These are phyloP conservation scores for Nakaseomyces sp. DNA, from an alignment of 1,139 yeast species.

Conservation along the genomic window DNA sequence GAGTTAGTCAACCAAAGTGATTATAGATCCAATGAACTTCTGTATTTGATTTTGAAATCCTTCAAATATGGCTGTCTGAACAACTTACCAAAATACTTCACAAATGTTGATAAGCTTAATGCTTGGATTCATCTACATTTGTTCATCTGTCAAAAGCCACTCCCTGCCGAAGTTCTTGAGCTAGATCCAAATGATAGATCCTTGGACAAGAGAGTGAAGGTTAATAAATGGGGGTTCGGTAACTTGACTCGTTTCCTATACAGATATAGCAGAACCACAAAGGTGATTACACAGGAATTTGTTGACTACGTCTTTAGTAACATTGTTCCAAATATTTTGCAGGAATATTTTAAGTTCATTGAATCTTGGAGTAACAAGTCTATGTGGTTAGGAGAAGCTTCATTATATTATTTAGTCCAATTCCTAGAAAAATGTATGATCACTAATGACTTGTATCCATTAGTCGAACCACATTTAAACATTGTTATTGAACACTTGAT, in stretches of 20 bases:
- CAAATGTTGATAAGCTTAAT: conserved; percentile 40
- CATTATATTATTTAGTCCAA: conserved; percentile 53
- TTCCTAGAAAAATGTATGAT: conserved; percentile 56
- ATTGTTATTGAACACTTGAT: conserved; percentile 52
- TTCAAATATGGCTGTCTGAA: conserved; percentile 56
- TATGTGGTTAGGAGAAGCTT: conserved; percentile 53
- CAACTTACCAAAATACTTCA: conserved; percentile 49
- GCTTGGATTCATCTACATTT: conserved; percentile 60
- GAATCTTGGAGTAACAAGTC: conserved; percentile 47
- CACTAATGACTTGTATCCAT: conserved; percentile 43
- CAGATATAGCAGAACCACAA: conserved; percentile 34
- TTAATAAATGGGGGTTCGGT: conserved; percentile 68
- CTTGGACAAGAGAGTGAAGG: conserved; percentile 45
- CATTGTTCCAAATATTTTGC: conserved; percentile 54
- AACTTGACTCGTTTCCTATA: conserved; percentile 47
- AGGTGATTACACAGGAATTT: conserved; percentile 36
- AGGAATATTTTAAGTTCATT: conserved; percentile 50
- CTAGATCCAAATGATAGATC: conserved; percentile 46
- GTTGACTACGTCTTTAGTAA: conserved; percentile 40
- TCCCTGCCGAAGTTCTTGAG: conserved; percentile 48
- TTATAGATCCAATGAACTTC: conserved; percentile 43
- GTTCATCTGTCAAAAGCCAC: conserved; percentile 46
- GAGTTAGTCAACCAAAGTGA: conserved; percentile 35
- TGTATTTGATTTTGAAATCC: conserved; percentile 53
- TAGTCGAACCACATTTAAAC: conserved; percentile 48